Evolutionary conservation across 2,329 filamentous ascomycete species (phyloP).

Genomic region (Colletotrichum salicis): DNA sequence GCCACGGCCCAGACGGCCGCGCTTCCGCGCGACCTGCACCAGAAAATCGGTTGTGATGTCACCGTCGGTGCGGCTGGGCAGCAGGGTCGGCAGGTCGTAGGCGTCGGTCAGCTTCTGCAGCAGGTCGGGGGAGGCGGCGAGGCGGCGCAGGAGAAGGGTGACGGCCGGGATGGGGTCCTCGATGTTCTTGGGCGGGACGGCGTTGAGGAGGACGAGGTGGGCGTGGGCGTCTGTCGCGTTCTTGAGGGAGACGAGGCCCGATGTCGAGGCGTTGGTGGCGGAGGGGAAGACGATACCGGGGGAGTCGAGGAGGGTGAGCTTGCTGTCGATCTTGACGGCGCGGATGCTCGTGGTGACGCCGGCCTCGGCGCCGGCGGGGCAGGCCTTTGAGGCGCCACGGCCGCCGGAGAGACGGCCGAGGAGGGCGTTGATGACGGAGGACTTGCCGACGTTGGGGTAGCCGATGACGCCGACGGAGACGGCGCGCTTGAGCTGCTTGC

Average conservation of each 20-base stretch:
- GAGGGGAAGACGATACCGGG: constrained; percentile 95
- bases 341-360: constrained; percentile 91
- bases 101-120: constrained; percentile 82
- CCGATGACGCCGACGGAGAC: constrained; percentile 94
- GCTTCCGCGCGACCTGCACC: constrained; percentile 92
- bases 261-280: constrained; percentile 52
- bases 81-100: constrained; percentile 85
- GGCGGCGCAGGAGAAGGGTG: constrained; percentile 81
- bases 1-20: constrained; percentile 86
- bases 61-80: constrained; percentile 71
- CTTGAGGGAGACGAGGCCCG: constrained; percentile 62
- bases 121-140: constrained; percentile 78
- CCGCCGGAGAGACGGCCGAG: constrained; percentile 79
- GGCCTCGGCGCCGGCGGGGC: constrained; percentile 89
- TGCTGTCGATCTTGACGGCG: constrained; percentile 93
- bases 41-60: constrained; percentile 91
- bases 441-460: constrained; percentile 96
- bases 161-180: constrained; percentile 92
- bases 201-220: constrained; percentile 87
- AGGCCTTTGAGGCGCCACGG: constrained; percentile 71
- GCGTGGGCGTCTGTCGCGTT: constrained; percentile 80
- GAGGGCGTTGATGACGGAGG: constrained; percentile 94
- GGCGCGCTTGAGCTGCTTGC: constrained; percentile 86
- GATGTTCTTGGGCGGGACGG: constrained; percentile 92
- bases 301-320: constrained; percentile 91